Base-by-base conservation (phyloP, 2,329 filamentous ascomycete species). In the Thermothelomyces thermophilus region DNA sequence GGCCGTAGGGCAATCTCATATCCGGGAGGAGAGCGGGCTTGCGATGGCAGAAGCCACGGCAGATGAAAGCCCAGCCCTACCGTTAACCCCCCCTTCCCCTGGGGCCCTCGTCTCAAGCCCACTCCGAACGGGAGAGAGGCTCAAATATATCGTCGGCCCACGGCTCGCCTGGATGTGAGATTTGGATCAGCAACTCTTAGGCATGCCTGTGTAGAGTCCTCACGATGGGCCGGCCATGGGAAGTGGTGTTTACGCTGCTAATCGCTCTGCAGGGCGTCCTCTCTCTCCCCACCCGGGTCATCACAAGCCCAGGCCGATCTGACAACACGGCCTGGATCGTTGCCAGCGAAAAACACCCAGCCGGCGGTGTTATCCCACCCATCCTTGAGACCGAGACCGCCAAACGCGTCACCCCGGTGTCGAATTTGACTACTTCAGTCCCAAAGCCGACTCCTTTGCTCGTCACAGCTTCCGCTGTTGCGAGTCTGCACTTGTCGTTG, bases 361-460 rank as follows among this genome's bases (percentile, higher is more conserved):
- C 64, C 20, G 59, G 58, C 28, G 70, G 68, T 28, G 64, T 56
- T 11, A 48, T 69, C 33, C 58, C 64, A 5, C 66, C 66, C 14
- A 58, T 48, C 14, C 61, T 66, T 36, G 62, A 66, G n/a, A 63
- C 51, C 2, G 62, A 66, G n/a, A 63, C 51, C 2, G 19, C 37
- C 2, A 62, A 57, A 17, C 59, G 62, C 34, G 37, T 54, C 3
- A 56, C 57, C 14, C 55, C 56, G 2, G 52, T 51, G 14, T 62
- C 62, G 2, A 47, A 64, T 33, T 26, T 66, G 34, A 60, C 60
- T 2, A 56, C 48, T 37, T 49, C 62, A 1, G 71, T 73, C 33
- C 63, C 69, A 5, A 61, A 52, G n/a, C 68, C 68, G 11, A 69
- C 68, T 7, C 62, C 63, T 8, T 55, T 69, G 30, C 59, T 71